Evolutionary conservation across 2,329 filamentous ascomycete species (phyloP), one percentile per base, ranked within the genome.

Genomic region (Paraphaeosphaeria sporulosa): DNA sequence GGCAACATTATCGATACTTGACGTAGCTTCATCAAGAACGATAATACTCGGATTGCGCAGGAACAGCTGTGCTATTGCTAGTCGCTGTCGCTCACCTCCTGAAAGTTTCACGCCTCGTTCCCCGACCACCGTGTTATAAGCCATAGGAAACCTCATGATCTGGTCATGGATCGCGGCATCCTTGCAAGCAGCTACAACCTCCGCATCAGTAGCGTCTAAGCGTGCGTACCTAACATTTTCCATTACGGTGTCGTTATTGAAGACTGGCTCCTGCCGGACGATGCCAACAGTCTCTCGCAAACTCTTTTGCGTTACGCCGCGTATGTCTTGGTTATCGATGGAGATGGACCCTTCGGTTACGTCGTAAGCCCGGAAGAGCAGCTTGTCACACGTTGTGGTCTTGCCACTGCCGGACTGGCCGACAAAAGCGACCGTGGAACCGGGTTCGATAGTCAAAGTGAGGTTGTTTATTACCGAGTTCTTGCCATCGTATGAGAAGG

Each of bases 1-100:
- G 0, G 86, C 89, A 0, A 82, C 83, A 50, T 90, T 87, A 63
- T 93, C 89, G 86, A 96, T 91, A 53, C 91, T 90, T 55, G 90
- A 91, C 64, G 94, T 94, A 0, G 92, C 89, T 79, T 96, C 93
- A 70, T 96, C 93, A 1, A 96, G 84, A 13, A 96, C 89, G 8
- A 96, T 84, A 47, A 96, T 84, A 68, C 94, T 91, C 0, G 91
- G 89, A 60, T 85, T 85, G 76, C 93, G 93, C 72, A 94, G 85
- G 58, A 93, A 82, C 17, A 91, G 89, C 4, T 92, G 86, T 19
- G 87, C 87, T 71, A 89, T 89, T 5, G 87, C 86, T 17, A 89
- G 81, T 47, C 87, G 84, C 67, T 89, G 87, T n/a, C 88, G 74
- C 71, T 89, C 87, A 25, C 87, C 87, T 1, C 87, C 86, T 8